Percentiles rank a stretch among this genome's conserved stretches.
These are phyloP conservation scores for Berberis thunbergii DNA, from an alignment of 164 flowering plant species.

Conservation along the genomic window DNA sequence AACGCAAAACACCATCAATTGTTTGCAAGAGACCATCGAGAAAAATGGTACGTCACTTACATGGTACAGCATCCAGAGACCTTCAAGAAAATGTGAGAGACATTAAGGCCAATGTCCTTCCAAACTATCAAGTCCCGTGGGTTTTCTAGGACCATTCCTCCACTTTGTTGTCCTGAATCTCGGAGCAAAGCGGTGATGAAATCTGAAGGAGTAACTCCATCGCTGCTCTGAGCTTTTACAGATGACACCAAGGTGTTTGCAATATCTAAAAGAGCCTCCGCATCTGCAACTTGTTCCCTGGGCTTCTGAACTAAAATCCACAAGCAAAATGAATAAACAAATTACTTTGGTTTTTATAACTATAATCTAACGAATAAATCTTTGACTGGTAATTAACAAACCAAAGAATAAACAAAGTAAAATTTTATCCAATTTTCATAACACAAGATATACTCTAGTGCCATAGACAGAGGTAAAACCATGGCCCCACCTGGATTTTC, in stretches of 20 bases:
- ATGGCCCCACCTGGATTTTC: neutral
- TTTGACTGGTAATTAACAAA: neutral
- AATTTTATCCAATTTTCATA: neutral
- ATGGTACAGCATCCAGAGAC: slow-evolving; percentile 57
- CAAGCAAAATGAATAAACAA: neutral
- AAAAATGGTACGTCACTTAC: slow-evolving; percentile 24
- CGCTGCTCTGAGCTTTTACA: slow-evolving; percentile 42
- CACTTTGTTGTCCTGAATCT: slow-evolving; percentile 34
- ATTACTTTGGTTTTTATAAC: neutral
- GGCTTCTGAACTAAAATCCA: slow-evolving; percentile 65
- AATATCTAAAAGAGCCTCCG: slow-evolving; percentile 76
- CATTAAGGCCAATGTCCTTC: slow-evolving; percentile 51
- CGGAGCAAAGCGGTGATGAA: slow-evolving; percentile 40
- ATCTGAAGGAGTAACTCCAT: slow-evolving; percentile 59
- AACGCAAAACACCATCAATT: neutral
- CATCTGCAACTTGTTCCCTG: slow-evolving; percentile 93
- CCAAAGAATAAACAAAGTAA: neutral
- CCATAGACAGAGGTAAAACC: neutral
- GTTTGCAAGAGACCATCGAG: neutral
- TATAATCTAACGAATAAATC: neutral
- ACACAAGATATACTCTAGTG: neutral
- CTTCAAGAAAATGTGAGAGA: slow-evolving; percentile 39
- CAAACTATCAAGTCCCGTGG: slow-evolving; percentile 32
- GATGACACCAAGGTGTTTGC: slow-evolving; percentile 53
- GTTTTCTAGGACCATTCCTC: slow-evolving; percentile 15